phyloP scores from a whole-genome alignment of 176 grass and related monocot species.

The Musa acuminata region DNA sequence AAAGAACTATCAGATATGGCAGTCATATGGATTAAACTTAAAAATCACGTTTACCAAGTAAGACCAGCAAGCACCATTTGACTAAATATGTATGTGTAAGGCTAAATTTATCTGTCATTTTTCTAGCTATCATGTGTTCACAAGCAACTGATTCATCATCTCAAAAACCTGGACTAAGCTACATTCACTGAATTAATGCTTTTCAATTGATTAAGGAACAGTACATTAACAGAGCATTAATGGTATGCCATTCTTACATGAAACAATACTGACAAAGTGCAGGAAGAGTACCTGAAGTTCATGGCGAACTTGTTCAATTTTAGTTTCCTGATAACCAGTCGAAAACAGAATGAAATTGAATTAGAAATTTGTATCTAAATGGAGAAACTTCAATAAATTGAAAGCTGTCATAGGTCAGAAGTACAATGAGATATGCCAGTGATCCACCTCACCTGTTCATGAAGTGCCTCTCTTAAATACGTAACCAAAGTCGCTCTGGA shows the following conservation, averaged over 20 bases:
- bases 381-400: conserved; percentile 8
- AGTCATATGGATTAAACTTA: too few species aligned
- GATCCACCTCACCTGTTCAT: conserved; percentile 79
- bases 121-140: neutral
- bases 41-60: too few species aligned
- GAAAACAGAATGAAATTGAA: conserved; percentile 14
- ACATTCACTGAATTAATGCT: too few species aligned
- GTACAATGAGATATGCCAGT: neutral
- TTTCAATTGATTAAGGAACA: too few species aligned
- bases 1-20: too few species aligned
- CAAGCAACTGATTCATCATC: neutral
- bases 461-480: conserved; percentile 59
- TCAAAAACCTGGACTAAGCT: too few species aligned
- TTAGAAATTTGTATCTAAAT: neutral
- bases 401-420: neutral
- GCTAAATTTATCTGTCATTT: neutral
- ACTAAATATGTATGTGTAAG: too few species aligned
- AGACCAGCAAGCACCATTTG: neutral
- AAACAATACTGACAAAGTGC: conserved; percentile 8
- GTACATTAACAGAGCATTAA: neutral
- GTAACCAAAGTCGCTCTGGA: conserved; percentile 47
- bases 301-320: conserved; percentile 45
- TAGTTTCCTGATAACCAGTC: conserved; percentile 51
- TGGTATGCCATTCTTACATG: conserved; percentile 1
- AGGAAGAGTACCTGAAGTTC: conserved; percentile 57